Evolutionary conservation across 2,329 filamentous ascomycete species (phyloP).

Genomic region (Achaetomium macrosporum): DNA sequence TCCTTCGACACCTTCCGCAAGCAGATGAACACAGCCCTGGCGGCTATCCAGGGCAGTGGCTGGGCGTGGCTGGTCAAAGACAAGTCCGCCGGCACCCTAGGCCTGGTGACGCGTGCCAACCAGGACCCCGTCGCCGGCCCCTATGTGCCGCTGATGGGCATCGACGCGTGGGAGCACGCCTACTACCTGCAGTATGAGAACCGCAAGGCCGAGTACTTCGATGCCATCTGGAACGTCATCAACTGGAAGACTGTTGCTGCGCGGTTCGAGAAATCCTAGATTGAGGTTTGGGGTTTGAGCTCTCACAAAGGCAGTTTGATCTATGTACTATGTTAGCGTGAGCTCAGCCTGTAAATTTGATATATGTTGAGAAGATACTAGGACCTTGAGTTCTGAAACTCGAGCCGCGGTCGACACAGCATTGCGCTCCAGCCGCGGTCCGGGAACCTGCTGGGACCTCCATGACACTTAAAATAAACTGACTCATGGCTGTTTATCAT

Average conservation of each 20-base stretch:
- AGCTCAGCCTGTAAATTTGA: not conserved
- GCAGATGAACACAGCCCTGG: conserved; percentile 61
- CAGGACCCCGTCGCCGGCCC: conserved; percentile 85
- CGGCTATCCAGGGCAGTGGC: conserved; percentile 77
- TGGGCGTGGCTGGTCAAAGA: conserved; percentile 87
- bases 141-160: conserved; percentile 74
- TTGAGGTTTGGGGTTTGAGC: not conserved
- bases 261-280: conserved; percentile 58
- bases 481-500: no score
- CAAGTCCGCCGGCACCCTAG: conserved; percentile 54
- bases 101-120: conserved; percentile 69
- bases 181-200: conserved; percentile 97
- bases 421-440: no score
- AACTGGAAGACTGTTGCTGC: conserved; percentile 90
- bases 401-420: no score
- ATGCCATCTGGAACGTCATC: conserved; percentile 87
- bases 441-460: no score
- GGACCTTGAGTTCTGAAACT: no score
- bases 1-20: conserved; percentile 58
- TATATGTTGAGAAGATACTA: no score
- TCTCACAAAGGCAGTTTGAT: not conserved
- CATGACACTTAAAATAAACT: no score
- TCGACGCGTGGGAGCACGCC: conserved; percentile 95
- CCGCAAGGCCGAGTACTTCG: conserved; percentile 94
- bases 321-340: not conserved